Evolutionary conservation across 2,329 filamentous ascomycete species (phyloP).

Genomic region (Fusarium sp.): DNA sequence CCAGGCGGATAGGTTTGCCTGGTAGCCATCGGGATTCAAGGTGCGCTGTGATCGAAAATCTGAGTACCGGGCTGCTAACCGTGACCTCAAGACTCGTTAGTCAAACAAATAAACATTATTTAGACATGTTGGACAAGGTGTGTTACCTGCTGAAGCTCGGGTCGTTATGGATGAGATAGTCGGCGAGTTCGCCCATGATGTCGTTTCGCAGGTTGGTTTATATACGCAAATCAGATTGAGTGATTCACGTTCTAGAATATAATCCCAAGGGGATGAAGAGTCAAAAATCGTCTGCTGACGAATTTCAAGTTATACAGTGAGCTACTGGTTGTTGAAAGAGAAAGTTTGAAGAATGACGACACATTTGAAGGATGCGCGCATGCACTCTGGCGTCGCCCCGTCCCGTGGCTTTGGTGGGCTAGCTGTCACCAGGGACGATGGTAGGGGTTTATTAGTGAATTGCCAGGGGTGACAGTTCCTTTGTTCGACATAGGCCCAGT

Average conservation of each 20-base stretch:
- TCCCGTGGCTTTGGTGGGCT: constrained; percentile 4
- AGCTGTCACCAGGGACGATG: constrained; percentile 27
- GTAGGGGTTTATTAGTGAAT: constrained; percentile 1
- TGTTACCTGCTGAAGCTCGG: constrained; percentile 69
- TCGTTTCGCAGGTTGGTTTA: constrained; percentile 3
- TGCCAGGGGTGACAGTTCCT: neutral
- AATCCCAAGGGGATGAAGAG: neutral
- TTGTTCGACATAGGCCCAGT: neutral
- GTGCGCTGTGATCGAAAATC: constrained; percentile 82
- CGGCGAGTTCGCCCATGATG: constrained; percentile 75
- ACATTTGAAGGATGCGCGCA: constrained; percentile 19
- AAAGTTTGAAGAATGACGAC: constrained; percentile 31
- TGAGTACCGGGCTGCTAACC: constrained; percentile 87
- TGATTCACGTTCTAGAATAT: neutral
- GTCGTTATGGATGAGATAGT: constrained; percentile 72
- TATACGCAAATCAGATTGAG: neutral
- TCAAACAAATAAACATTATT: neutral
- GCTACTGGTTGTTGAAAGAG: constrained; percentile 1
- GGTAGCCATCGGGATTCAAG: constrained; percentile 87
- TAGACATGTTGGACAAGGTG: neutral
- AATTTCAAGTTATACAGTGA: neutral
- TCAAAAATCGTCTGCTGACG: neutral
- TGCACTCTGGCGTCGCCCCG: constrained; percentile 5
- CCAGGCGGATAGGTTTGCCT: constrained; percentile 85
- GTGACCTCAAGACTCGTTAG: constrained; percentile 65